Base-by-base conservation (phyloP, 441 rosid genomes). In the Bocquillonia castaneifolia region DNA sequence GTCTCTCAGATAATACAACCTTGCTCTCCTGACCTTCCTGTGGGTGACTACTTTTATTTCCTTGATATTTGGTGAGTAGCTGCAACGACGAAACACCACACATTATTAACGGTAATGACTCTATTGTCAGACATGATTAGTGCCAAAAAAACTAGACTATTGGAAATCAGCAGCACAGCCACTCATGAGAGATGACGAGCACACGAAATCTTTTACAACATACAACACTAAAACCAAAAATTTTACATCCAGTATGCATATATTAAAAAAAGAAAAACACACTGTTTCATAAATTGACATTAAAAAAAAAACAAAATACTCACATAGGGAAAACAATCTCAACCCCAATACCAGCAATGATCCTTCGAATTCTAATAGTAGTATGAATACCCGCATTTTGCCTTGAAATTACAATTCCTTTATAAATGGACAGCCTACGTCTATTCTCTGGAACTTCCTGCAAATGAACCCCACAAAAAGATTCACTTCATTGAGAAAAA, bases 301-400 rank as follows among this genome's bases (percentile, higher is more conserved):
- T 36, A 68, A 25, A 25, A 37, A 28, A 51, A 42, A 34, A 8
- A 28, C 1, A 63, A 51, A 48, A 76, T 64, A 85, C 98, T 88
- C 75, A 88, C 97, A 93, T 52, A n/a, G 96, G 96, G 81, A 93
- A 90, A 31, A 86, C 93, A 52, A 92, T 87, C 77, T 90, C 96
- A 61, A 90, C 91, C 56, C 98, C 91, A 1, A 85, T 59, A 47
- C 96, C 97, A 8, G 94, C 96, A 78, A 93, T 84, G 18, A 87
- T 88, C 82, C 97, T 87, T 40, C 96, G 84, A 66, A 90, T 80
- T 50, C 98, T 76, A 71, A 93, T 90, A 36, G 97, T 91, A 22
- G 92, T 85, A 76, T 90, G 96, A 82, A 90, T 87, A 22, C 96
- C 94, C 1, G 98, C 91, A 80, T 90, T 93, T 63, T 90, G 97